These are phyloP conservation scores for Wickerhamiella australiensis DNA, from an alignment of 805 yeast species.

Conservation along the genomic window DNA sequence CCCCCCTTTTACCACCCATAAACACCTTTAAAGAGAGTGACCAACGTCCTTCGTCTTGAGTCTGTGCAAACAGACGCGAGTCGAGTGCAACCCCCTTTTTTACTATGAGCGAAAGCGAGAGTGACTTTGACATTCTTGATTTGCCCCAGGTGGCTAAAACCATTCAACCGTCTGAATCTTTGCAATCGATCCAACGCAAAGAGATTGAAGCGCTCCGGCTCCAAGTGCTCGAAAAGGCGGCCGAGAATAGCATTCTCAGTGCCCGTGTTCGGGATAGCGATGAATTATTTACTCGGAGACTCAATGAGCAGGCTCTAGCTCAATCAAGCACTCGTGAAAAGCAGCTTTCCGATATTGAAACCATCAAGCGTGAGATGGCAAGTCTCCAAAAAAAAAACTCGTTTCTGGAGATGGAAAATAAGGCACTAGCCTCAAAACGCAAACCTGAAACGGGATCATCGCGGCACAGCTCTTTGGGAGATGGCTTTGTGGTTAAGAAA, in stretches of 20 bases:
- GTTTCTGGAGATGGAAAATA: conserved; percentile 5
- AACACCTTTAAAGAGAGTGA: too few species aligned
- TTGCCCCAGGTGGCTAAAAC: background rate
- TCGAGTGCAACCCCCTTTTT: background rate
- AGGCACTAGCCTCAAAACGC: conserved; percentile 1
- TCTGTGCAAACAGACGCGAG: background rate
- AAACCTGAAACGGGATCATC: background rate
- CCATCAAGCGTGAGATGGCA: background rate
- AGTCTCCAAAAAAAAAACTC: conserved; percentile 1
- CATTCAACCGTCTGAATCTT: background rate
- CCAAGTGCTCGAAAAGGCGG: conserved; percentile 3
- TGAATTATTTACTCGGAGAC: background rate
- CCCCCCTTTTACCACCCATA: too few species aligned
- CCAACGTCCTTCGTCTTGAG: too few species aligned
- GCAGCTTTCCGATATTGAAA: conserved; percentile 3
- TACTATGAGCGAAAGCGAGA: background rate
- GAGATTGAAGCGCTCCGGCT: conserved; percentile 8
- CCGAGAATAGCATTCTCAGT: conserved; percentile 3
- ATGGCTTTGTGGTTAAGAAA: conserved; percentile 2
- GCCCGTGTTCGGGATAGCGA: conserved; percentile 7
- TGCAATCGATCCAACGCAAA: background rate
- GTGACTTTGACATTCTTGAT: conserved; percentile 1
- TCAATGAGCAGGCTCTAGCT: conserved; percentile 3
- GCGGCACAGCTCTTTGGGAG: background rate
- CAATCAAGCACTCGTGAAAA: background rate